Evolutionary conservation across 1,139 yeast genomes (phyloP).

Genomic region (Protomyces inundatus): DNA sequence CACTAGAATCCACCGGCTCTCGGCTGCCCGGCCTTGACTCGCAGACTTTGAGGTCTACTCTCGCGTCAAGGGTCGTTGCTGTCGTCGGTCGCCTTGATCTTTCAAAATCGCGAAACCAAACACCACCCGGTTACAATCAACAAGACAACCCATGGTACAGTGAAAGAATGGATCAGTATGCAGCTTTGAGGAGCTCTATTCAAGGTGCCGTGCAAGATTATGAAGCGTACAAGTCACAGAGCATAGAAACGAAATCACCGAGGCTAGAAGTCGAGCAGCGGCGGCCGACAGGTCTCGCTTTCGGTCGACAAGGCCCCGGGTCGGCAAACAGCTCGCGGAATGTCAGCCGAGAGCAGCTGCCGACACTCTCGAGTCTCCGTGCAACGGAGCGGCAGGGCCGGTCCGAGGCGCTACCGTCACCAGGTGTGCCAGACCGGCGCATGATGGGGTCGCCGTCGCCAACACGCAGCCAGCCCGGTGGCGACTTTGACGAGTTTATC

Average conservation of each 20-base stretch:
- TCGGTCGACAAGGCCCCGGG: background rate
- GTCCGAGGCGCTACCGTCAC: background rate
- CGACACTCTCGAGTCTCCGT: background rate
- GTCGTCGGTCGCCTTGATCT: too few relatives aligned
- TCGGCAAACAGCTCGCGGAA: background rate
- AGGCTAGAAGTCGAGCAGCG: background rate
- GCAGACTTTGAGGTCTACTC: too few relatives aligned
- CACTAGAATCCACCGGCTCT: background rate
- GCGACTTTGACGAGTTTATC: constrained; percentile 9
- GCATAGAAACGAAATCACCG: background rate
- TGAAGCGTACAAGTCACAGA: constrained; percentile 16
- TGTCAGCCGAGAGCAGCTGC: background rate
- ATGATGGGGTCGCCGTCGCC: background rate
- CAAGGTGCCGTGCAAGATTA: constrained; percentile 7
- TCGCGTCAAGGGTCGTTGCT: too few relatives aligned
- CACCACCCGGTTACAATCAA: too few relatives aligned
- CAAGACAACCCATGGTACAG: too few relatives aligned
- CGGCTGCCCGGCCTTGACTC: too few relatives aligned
- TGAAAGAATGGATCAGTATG: constrained; percentile 4
- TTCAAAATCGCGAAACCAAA: too few relatives aligned
- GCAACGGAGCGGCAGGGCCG: background rate
- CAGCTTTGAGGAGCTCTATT: constrained; percentile 10
- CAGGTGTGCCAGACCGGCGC: background rate
- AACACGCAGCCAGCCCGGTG: background rate
- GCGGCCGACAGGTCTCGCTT: background rate